phyloP scores from a whole-genome alignment of 257 asterid species.

The Prunella vulgaris region DNA sequence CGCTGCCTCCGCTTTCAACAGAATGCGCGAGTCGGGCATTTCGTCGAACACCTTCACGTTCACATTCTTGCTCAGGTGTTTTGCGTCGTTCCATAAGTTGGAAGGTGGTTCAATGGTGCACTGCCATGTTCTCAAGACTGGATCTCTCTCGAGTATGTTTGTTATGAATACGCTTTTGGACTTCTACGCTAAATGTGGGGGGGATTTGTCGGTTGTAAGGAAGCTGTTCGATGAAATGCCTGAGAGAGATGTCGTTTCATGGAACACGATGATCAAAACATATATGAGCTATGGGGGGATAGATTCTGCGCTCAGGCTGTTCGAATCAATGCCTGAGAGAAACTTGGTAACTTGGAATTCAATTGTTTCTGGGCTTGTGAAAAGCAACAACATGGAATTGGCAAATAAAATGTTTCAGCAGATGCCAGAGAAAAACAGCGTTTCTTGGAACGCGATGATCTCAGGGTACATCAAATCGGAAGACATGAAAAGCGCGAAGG shows the following conservation, averaged over 20 bases:
- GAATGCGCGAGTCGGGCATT: slow-evolving; percentile 33
- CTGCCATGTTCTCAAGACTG: slow-evolving; percentile 34
- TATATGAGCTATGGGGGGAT: slow-evolving; percentile 34
- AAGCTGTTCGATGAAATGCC: slow-evolving; percentile 37
- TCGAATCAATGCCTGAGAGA: slow-evolving; percentile 45
- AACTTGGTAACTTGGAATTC: slow-evolving; percentile 42
- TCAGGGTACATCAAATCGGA: slow-evolving; percentile 34
- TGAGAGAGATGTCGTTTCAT: slow-evolving; percentile 35
- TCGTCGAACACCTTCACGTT: slow-evolving; percentile 43
- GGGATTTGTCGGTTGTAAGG: slow-evolving; percentile 20
- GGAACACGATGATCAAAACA: slow-evolving; percentile 38
- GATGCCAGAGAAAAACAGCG: slow-evolving; percentile 33
- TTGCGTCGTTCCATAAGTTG: slow-evolving; percentile 33
- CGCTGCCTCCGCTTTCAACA: slow-evolving; percentile 27
- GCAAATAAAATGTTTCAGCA: slow-evolving; percentile 29
- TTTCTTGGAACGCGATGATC: slow-evolving; percentile 42
- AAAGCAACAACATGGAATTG: slow-evolving; percentile 31
- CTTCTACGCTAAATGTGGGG: slow-evolving; percentile 41
- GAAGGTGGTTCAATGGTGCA: slow-evolving; percentile 33
- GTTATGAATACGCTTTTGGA: slow-evolving; percentile 40
- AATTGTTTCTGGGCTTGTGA: slow-evolving; percentile 37
- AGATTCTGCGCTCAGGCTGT: slow-evolving; percentile 26
- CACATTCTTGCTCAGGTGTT: slow-evolving; percentile 41
- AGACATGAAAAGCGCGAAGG: slow-evolving; percentile 27
- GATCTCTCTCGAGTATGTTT: slow-evolving; percentile 31